Evolutionary conservation across 129 eudicot genomes (phyloP), one percentile per base, ranked within the genome.

Genomic region (Centella asiatica): DNA sequence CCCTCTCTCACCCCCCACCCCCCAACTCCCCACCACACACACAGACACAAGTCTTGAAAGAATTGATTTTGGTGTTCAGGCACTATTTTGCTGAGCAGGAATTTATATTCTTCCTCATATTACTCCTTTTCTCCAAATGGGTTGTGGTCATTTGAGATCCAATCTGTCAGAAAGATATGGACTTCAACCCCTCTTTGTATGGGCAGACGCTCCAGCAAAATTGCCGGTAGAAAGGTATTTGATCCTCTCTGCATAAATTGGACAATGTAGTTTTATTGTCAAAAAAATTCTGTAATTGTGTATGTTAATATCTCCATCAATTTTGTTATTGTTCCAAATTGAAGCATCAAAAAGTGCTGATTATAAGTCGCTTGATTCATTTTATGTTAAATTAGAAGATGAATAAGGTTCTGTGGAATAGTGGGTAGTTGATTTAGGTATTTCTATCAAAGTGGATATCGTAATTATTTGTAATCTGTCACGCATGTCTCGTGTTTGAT

Each of bases 201-300:
- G 99, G 99, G 99, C 37, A 76, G 96, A 63, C 72, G 98, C 27
- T 87, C 98, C 49, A 67, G 90, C 77, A 92, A 87, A 77, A 87
- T 92, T 68, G 96, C 96, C 36, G 87, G 85, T 72, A 80, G 98
- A 76, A 87, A 87, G 98, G 98, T 92, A 4, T 71, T 12, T 39
- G 52, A n/a, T 47, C 4, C 51, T 46, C 23, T 18, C 6, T 46
- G 15, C n/a, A 46, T 2, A 19, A 46, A n/a, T 58, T 33, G 32
- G 20, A 24, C 22, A 9, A 10, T 22, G 46, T 58, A 28, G 15
- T 42, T 42, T 4, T 42, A 11, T 42, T n/a, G n/a, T n/a, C n/a
- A n/a, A n/a, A n/a, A n/a, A n/a, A n/a, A n/a, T n/a, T n/a, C n/a
- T n/a, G n/a, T n/a, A n/a, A n/a, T n/a, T n/a, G n/a, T n/a, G n/a